Evolutionary conservation across 192 early-diverging fungal species (phyloP), one percentile per base, ranked within the genome.

Genomic region (Backusella macrospora): DNA sequence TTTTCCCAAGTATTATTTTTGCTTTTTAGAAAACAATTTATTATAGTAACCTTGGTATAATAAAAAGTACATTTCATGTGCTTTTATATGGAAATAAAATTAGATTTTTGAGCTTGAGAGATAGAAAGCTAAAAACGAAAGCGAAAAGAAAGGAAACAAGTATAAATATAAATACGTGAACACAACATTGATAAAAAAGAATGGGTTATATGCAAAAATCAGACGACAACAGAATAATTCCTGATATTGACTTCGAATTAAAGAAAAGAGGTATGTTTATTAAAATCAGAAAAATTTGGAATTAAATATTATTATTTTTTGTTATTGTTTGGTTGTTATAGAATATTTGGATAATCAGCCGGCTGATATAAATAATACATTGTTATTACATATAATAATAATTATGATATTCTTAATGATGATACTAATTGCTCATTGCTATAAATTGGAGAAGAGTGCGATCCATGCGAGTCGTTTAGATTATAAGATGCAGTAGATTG

Each of bases 401-500:
- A 34, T 34, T 34, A 18, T 0, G 52, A 10, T 59, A 59, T 13
- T 59, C 21, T 59, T 26, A 59, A 13, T 59, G 52, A 26, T 23
- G 52, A 59, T 10, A 59, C 52, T 23, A 59, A 23, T 23, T 59
- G 52, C 21, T 59, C 52, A 5, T 59, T 59, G 52, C 52, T 59
- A 23, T 59, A 59, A 26, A 59, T 26, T 59, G 52, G 52, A 59
- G 52, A 59, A 59, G 52, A 59, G 26, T 59, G 52, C 10, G 52
- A 59, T 59, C 21, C 52, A 23, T 10, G 21, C 26, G 52, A 59
- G 23, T 59, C 10, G 52, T 59, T 59, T 59, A 21, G 52, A 59
- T 59, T 59, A 59, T 59, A 59, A 23, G 52, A 59, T 59, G 21
- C 52, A 59, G 18, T 59, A 26, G 52, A 59, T 26, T 59, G 52